A percentile compares a stretch with the other conserved stretches of the same genome.
Evolutionary conservation across 148 eudicot genomes (phyloP).

Genomic region (Chenopodium quinoa): DNA sequence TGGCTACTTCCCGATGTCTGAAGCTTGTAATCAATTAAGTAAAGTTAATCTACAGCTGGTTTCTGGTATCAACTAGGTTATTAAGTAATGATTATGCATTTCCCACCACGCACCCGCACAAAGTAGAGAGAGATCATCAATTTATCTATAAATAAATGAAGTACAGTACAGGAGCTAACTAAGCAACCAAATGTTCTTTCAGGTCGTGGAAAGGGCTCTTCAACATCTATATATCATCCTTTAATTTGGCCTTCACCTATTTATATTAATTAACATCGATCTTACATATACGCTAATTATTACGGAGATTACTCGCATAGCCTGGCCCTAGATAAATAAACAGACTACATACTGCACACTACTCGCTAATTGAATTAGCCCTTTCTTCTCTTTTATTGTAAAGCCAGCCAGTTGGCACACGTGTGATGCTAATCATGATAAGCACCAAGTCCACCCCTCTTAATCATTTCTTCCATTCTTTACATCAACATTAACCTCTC

Average conservation of each 20-base stretch:
- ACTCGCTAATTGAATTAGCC: neutral
- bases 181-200: neutral
- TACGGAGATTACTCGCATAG: neutral
- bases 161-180: too few relatives aligned
- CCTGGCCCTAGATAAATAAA: neutral
- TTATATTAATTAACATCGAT: too few relatives aligned
- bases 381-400: neutral
- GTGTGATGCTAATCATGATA: constrained; percentile 52
- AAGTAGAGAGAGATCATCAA: too few relatives aligned
- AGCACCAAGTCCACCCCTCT: constrained; percentile 38
- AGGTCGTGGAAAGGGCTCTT: neutral
- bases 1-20: too few relatives aligned
- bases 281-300: neutral
- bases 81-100: too few relatives aligned
- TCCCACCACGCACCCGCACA: too few relatives aligned
- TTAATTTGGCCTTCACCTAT: neutral
- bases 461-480: constrained; percentile 46
- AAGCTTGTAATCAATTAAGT: too few relatives aligned
- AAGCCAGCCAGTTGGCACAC: constrained; percentile 62
- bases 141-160: too few relatives aligned
- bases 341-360: too few relatives aligned
- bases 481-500: neutral
- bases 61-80: too few relatives aligned
- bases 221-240: too few relatives aligned
- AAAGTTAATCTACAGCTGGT: too few relatives aligned